Conservation (phyloP, 1,139 yeast species). For the Chernovozyma aurita region DNA sequence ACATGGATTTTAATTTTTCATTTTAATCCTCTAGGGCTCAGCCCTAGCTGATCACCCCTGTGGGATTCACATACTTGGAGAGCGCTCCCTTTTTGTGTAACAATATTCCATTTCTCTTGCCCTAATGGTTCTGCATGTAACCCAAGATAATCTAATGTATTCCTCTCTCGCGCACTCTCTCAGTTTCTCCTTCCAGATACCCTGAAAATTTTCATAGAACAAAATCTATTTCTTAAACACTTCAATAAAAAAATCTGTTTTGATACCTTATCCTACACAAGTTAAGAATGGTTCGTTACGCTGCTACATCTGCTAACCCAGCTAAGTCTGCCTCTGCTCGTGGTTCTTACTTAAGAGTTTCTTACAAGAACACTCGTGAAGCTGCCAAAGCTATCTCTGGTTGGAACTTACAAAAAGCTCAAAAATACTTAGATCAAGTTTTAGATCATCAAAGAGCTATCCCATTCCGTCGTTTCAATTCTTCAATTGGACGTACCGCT, state of each 20-base stretch:
- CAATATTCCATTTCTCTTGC: too few species aligned
- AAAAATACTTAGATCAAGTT: constrained; percentile 93
- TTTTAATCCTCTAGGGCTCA: not conserved
- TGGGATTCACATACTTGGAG: too few species aligned
- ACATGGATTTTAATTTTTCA: too few species aligned
- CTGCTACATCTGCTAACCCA: constrained; percentile 98
- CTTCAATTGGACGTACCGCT: constrained; percentile 97
- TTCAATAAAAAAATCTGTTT: not conserved
- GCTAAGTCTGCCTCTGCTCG: constrained; percentile 99
- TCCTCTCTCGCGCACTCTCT: not conserved
- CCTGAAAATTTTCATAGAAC: not conserved
- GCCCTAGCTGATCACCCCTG: too few species aligned
- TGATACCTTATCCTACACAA: constrained; percentile 2
- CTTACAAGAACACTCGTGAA: constrained; percentile 99
- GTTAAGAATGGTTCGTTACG: constrained; percentile 69
- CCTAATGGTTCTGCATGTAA: too few species aligned
- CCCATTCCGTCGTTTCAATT: constrained; percentile 98
- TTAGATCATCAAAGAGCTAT: constrained; percentile 98
- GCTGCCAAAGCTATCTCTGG: constrained; percentile 98
- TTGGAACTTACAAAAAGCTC: constrained; percentile 96
- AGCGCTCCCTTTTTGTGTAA: too few species aligned
- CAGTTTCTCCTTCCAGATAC: not conserved
- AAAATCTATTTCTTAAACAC: not conserved
- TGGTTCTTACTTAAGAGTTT: constrained; percentile 98
- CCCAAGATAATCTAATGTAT: too few species aligned